phyloP scores from a whole-genome alignment of 495 filamentous ascomycete species.

The Annulohypoxylon stygium region DNA sequence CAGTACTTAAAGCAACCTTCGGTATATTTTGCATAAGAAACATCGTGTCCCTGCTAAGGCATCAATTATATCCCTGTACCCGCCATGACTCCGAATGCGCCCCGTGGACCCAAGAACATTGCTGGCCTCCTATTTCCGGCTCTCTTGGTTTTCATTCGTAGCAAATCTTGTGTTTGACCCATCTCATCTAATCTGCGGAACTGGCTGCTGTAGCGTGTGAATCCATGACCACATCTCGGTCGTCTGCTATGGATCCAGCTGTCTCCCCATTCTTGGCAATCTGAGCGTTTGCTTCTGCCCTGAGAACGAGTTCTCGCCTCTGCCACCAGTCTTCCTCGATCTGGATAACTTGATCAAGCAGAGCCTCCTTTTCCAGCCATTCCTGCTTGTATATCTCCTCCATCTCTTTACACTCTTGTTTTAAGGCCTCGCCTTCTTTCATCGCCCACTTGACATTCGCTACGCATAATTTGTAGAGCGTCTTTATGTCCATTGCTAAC shows the following conservation, averaged over 20 bases:
- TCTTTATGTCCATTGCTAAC: conserved; percentile 72
- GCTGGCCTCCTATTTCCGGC: not conserved
- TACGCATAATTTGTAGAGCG: conserved; percentile 79
- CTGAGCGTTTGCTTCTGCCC: conserved; percentile 46
- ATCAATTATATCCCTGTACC: not conserved
- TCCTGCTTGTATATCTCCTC: conserved; percentile 78
- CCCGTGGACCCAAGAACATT: not conserved
- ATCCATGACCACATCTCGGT: conserved; percentile 26
- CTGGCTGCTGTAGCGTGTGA: conserved; percentile 24
- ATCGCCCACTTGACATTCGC: conserved; percentile 86
- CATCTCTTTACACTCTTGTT: conserved; percentile 71
- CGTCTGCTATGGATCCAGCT: conserved; percentile 1
- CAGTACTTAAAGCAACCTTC: not conserved
- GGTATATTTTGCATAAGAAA: conserved; percentile 12
- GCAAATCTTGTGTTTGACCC: not conserved
- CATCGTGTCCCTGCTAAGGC: not conserved
- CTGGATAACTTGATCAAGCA: conserved; percentile 67
- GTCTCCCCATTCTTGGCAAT: conserved; percentile 30
- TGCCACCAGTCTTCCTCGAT: conserved; percentile 65
- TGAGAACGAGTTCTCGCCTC: conserved; percentile 59
- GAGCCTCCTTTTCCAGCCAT: conserved; percentile 85
- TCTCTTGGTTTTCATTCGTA: not conserved
- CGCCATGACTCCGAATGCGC: not conserved
- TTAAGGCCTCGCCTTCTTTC: conserved; percentile 73
- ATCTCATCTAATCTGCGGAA: conserved; percentile 21